Evolutionary conservation across 345 rosid species (phyloP), one percentile per base, ranked within the genome.

Genomic region (Camelina hispida): DNA sequence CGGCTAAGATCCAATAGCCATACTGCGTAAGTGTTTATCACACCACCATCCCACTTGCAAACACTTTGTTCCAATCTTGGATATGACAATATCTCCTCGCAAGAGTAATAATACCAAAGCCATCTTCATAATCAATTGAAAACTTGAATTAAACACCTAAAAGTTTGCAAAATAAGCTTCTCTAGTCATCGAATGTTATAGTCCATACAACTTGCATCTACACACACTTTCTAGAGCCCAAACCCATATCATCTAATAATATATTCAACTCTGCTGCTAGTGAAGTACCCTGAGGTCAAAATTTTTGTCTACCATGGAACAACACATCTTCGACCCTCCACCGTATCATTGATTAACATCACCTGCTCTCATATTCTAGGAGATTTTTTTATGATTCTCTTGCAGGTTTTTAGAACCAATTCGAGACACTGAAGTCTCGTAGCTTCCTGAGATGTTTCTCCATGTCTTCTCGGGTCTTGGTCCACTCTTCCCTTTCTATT

Each of bases 361-460:
- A 67, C 40, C 23, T 57, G 28, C 37, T 50, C 67, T 57, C 35
- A 7, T 38, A n/a, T 30, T 59, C 14, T 20, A 60, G 46, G 68
- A 59, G 52, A 38, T 38, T 38, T 38, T 7, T 38, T 38, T 38
- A 38, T 38, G 4, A 9, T 38, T 2, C n/a, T 62, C 16, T 12
- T 3, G 3, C 11, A 15, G 8, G 4, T 13, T 62, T 37, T 80
- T 73, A 94, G 84, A 94, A 88, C 96, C 96, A 94, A 79, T 94
- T 94, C 2, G 96, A 94, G 76, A 85, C 58, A 61, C 74, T 83
- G 75, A 88, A 91, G 86, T 94, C 97, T 17, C 97, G 78, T 52
- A 91, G 84, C 83, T 94, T 94, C 17, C 93, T 84, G 34, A 91
- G 96, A 84, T 91, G 95, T 82, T 76, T 91, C 85, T 94, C 97